Conservation (phyloP, 75 land plant species). For the Cupressus sempervirens region DNA sequence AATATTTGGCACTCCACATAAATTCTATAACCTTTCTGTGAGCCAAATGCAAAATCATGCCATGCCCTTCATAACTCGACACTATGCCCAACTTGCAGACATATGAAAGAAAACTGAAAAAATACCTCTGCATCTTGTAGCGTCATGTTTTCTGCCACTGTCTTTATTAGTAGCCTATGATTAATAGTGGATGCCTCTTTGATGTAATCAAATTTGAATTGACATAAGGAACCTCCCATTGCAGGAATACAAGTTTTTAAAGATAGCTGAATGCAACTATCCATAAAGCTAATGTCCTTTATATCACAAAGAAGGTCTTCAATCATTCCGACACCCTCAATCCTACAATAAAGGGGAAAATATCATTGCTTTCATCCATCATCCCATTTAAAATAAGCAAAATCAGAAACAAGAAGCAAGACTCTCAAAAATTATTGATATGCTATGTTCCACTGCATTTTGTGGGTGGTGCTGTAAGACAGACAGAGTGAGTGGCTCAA, state of each 20-base stretch:
- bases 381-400: background rate
- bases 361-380: background rate
- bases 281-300: background rate
- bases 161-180: background rate
- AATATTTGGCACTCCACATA: background rate
- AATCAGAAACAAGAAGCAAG: background rate
- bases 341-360: background rate
- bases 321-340: background rate
- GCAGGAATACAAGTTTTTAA: constrained; percentile 7
- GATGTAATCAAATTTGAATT: background rate
- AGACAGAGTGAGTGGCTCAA: too few species aligned
- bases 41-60: background rate
- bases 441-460: too few species aligned
- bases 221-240: constrained; percentile 5
- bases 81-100: background rate
- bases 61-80: background rate
- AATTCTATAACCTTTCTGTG: background rate
- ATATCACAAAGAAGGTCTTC: constrained; percentile 6
- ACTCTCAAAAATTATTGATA: background rate
- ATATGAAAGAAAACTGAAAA: background rate
- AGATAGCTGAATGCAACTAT: constrained; percentile 7
- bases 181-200: background rate
- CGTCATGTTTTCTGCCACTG: background rate
- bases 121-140: constrained; percentile 7
- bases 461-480: too few species aligned